Conservation (phyloP, 2,329 filamentous ascomycete genomes). For the Talaromyces sp. region DNA sequence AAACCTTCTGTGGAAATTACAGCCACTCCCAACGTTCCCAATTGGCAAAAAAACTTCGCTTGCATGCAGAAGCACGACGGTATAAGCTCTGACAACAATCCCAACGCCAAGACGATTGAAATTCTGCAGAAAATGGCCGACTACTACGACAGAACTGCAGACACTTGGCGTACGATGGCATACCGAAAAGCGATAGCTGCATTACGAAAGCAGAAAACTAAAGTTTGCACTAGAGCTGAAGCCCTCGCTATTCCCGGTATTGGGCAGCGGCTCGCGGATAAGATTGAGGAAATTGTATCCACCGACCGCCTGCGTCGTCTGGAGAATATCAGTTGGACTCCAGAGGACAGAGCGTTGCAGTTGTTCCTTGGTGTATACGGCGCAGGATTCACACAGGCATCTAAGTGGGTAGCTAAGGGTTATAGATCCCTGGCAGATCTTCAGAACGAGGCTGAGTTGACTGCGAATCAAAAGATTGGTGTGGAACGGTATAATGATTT, state of each 20-base stretch:
- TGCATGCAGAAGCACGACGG: conserved; percentile 59
- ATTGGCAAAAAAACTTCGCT: conserved; percentile 48
- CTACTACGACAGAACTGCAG: conserved; percentile 70
- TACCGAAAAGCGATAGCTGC: conserved; percentile 76
- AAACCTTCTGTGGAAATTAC: conserved; percentile 20
- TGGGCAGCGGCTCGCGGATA: conserved; percentile 69
- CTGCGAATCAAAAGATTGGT: conserved; percentile 68
- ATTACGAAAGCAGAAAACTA: conserved; percentile 61
- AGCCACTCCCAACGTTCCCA: conserved; percentile 19
- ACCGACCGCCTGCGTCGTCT: conserved; percentile 70
- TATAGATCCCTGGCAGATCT: conserved; percentile 72
- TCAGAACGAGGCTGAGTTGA: conserved; percentile 58
- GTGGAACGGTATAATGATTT: conserved; percentile 79
- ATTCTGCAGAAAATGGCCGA: conserved; percentile 74
- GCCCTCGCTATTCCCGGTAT: conserved; percentile 66
- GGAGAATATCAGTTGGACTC: conserved; percentile 66
- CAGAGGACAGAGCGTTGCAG: conserved; percentile 62
- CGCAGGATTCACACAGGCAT: conserved; percentile 67
- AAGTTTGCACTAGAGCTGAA: conserved; percentile 66
- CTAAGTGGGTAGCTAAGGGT: conserved; percentile 72
- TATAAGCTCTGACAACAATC: conserved; percentile 50
- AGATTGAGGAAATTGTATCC: conserved; percentile 83
- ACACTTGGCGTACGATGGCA: conserved; percentile 70
- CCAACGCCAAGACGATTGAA: conserved; percentile 72
- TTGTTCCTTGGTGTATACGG: conserved; percentile 77